A percentile compares a stretch with the other conserved stretches of the same genome.
Conservation (phyloP, 192 early-diverging fungal genomes). For the Mycoemilia scoparia region DNA sequence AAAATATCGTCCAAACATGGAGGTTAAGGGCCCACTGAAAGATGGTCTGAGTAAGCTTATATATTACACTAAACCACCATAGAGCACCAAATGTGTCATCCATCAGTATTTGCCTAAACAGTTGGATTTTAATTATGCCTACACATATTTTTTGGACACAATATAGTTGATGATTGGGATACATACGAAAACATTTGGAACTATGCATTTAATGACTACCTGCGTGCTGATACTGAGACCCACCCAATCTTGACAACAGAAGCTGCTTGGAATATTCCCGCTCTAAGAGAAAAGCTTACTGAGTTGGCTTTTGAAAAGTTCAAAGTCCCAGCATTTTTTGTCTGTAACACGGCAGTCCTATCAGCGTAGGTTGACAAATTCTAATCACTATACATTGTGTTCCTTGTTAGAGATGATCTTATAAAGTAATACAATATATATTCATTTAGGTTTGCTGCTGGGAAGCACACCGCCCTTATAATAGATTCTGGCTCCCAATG, state of each 20-base stretch:
- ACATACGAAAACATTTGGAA: slow-evolving; percentile 82
- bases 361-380: too few relatives aligned
- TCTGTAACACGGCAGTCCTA: slow-evolving; percentile 80
- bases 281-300: slow-evolving; percentile 64
- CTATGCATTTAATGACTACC: slow-evolving; percentile 49
- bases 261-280: slow-evolving; percentile 76
- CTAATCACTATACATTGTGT: slow-evolving; percentile 27
- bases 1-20: slow-evolving; percentile 59
- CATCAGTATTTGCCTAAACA: not conserved
- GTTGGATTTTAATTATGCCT: not conserved
- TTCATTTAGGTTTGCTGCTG: slow-evolving; percentile 88
- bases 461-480: slow-evolving; percentile 72
- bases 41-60: too few relatives aligned
- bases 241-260: slow-evolving; percentile 88
- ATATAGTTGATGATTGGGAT: slow-evolving; percentile 95
- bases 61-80: slow-evolving; percentile 21
- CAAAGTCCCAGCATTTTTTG: slow-evolving; percentile 79
- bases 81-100: not conserved
- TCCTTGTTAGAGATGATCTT: slow-evolving; percentile 1
- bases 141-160: slow-evolving; percentile 14
- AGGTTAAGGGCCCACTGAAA: slow-evolving; percentile 63
- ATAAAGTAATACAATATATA: not conserved
- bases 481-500: slow-evolving; percentile 78
- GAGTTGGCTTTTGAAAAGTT: slow-evolving; percentile 95
- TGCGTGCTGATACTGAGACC: slow-evolving; percentile 57